Evolutionary conservation across 2,329 filamentous ascomycete genomes (phyloP), one percentile per base, ranked within the genome.

Genomic region (Nemania diffusa): DNA sequence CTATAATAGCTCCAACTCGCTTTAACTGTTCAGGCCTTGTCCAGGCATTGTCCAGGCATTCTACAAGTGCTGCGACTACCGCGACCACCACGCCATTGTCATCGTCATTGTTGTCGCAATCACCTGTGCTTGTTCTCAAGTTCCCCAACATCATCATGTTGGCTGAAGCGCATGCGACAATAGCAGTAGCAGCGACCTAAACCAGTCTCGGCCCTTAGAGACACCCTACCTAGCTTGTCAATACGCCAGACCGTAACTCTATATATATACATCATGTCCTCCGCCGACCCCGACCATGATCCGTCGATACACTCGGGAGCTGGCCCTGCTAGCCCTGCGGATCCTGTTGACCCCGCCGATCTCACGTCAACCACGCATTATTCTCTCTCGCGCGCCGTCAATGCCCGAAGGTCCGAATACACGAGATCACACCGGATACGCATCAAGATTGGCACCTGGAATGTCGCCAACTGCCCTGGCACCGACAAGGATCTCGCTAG

Each of bases 361-460:
- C 73, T 81, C 1, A 72, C 76, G n/a, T 77, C 77, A 9, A 78
- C 83, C 15, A 84, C 81, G 42, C 87, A 85, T 0, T 83, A 85
- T 60, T 90, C 88, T 3, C 85, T 91, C n/a, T 87, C 87, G 52
- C 84, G 83, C 68, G 87, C 88, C 32, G 83, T 98, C 44, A 87
- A 91, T 76, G 89, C 91, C 44, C 88, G 96, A 61, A 88, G 90
- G 74, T 82, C 87, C 56, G 94, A 98, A 78, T 99, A 94, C 78
- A 91, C 91, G 27, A 88, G 90, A 42, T 87, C 90, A 50, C 90
- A 90, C 77, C 87, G 87, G 57, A 88, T 97, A 73, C 90, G 90
- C 71, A 87, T 99, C 79, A 97, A 97, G 80, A 86, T 99, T 58
- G 96, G 95, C 48, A 91, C 92, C 0, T 99, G 96, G 96, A 99